Evolutionary conservation across 805 yeast species (phyloP), one percentile per base, ranked within the genome.

Genomic region (Lachancea sp.): DNA sequence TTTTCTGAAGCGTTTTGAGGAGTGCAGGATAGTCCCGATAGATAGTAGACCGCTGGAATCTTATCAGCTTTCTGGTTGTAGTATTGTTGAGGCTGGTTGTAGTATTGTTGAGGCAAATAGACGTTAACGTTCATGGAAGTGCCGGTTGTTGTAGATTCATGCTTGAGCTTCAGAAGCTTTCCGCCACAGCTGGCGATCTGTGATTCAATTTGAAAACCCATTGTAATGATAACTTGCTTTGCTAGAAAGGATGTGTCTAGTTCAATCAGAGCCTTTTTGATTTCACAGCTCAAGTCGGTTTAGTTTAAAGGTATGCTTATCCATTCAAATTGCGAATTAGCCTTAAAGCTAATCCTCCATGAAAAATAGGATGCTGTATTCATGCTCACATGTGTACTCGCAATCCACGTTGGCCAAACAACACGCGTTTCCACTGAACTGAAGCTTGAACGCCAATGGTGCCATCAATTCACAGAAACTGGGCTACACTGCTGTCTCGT

Each of bases 1-100:
- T 93, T 93, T 63, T 93, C 98, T 9, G 90, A 74, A 44, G 95
- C 95, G 62, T 90, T 93, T 68, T 86, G 80, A 39, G 96, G 96
- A 1, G 95, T 81, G 63, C 98, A 91, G 0, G 97, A 87, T 54
- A 91, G 73, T 1, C 99, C 99, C 2, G 96, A 82, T 18, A 91
- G 73, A 59, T 81, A 91, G 51, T 85, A 65, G 49, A 91, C 63
- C 0, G 85, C 86, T 1, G 99, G 98, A 20, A 84, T 66, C 65
- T 65, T 3, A 57, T 48, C 33, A 56, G 36, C 9, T n/a, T n/a
- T n/a, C n/a, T n/a, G n/a, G n/a, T 56, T 53, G 42, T 54, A 65
- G 55, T 72, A 72, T 48, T 69, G 68, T 58, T 75, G 69, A 37
- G 98, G 99, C 30, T n/a, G n/a, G n/a, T 56, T 53, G 42, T 54